Evolutionary conservation across 2,329 filamentous ascomycete genomes (phyloP).

Genomic region (Botrytis galanthina): DNA sequence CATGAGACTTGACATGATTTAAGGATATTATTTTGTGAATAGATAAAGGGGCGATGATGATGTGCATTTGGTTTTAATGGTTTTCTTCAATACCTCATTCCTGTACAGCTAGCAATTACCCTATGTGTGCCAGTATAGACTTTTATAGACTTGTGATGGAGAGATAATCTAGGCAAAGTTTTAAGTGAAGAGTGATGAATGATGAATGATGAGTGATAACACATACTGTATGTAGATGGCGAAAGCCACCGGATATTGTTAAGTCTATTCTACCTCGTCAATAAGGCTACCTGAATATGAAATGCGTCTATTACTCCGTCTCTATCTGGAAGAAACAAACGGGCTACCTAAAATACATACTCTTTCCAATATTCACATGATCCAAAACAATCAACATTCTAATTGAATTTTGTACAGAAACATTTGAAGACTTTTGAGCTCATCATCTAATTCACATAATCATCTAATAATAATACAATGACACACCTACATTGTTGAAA

Average conservation of each 20-base stretch:
- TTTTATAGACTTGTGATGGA: slow-evolving; percentile 20
- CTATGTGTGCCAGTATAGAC: slow-evolving; percentile 24
- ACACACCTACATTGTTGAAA: not conserved
- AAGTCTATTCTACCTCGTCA: not conserved
- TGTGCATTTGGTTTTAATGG: slow-evolving; percentile 34
- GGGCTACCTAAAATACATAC: not conserved
- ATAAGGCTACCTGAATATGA: not conserved
- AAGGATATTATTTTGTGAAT: slow-evolving; percentile 39
- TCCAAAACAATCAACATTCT: not conserved
- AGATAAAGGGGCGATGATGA: slow-evolving; percentile 31
- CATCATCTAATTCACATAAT: slow-evolving; percentile 1
- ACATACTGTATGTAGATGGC: not conserved
- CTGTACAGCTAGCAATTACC: slow-evolving; percentile 39
- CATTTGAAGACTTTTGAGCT: not conserved
- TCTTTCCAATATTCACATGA: not conserved
- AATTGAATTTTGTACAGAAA: not conserved
- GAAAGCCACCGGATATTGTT: not conserved
- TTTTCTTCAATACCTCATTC: slow-evolving; percentile 38
- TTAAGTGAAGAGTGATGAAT: not conserved
- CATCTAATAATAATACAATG: not conserved
- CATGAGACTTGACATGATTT: slow-evolving; percentile 92
- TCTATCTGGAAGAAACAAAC: not conserved
- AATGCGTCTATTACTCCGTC: not conserved
- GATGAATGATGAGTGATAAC: not conserved
- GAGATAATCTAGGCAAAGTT: not conserved